Base-by-base conservation (phyloP, 2,329 filamentous ascomycete genomes). In the Trichoderma breve region DNA sequence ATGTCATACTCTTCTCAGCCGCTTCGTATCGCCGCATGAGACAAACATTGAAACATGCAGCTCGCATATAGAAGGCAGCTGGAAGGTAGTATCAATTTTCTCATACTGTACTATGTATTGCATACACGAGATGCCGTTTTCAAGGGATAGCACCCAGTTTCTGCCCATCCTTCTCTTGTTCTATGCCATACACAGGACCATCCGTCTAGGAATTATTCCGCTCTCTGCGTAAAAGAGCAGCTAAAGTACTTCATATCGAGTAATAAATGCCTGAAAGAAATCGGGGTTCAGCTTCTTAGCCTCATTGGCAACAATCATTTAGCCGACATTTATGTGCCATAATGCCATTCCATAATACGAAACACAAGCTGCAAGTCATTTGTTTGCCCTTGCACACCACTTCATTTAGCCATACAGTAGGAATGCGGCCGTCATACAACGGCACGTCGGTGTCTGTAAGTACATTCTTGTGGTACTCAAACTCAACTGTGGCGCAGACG, bases 21-120 rank as follows among this genome's bases (percentile, higher is more conserved):
- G 68, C 58, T 63, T 60, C 53, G 65, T 68, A 60, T 68, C 32
- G 18, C 58, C 47, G 21, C 57, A 11, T 47, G 26, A 66, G 63
- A 66, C 43, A 66, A 53, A 1, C 63, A 24, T 21, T 12, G 28
- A 34, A 36, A 30, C 32, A 32, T 18, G 24, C 60, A 26, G n/a
- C 12, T 15, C 24, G n/a, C 43, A 21, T 21, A 51, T 21, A 51
- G 9, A 21, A 51, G 43, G 43, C 51, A 55, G 34, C 51, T 68
- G 24, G 21, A n/a, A 18, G 55, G 67, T 62, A 53, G 57, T 9
- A 62, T 36, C 7, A 43, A n/a, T 43, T 43, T 26, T 28, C 58
- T 7, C 12, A n/a, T 12, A 21, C 28, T 21, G 24, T 30, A 21
- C 53, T 15, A n/a, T 43, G 39, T n/a, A 36, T 3, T 18, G 65